Evolutionary conservation across 2,329 filamentous ascomycete species (phyloP).

Genomic region (Neofusicoccum sp.): DNA sequence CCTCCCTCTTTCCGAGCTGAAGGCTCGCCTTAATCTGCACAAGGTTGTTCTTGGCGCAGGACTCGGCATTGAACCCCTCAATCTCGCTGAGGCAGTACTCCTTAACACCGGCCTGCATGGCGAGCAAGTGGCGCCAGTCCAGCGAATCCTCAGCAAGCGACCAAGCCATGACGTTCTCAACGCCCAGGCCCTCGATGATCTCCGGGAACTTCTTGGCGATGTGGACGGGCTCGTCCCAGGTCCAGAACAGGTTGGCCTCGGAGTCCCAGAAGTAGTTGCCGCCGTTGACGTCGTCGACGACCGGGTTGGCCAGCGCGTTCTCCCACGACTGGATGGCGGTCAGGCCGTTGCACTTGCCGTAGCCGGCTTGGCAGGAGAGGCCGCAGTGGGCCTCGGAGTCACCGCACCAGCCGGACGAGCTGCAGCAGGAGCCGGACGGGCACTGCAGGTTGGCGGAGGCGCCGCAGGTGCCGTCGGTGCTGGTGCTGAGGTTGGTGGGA

Average conservation of each 20-base stretch:
- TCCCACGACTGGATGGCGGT: constrained; percentile 55
- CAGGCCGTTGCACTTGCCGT: constrained; percentile 44
- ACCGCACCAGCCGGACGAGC: constrained; percentile 38
- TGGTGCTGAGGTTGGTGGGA: constrained; percentile 8
- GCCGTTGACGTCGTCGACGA: constrained; percentile 60
- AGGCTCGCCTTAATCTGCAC: background rate
- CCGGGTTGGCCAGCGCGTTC: constrained; percentile 55
- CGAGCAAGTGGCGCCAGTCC: constrained; percentile 29
- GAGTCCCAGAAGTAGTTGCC: constrained; percentile 71
- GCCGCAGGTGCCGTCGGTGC: constrained; percentile 37
- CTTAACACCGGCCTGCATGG: constrained; percentile 13
- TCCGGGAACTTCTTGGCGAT: constrained; percentile 64
- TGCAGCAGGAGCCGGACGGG: constrained; percentile 33
- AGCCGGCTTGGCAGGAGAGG: constrained; percentile 37
- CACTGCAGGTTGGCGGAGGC: constrained; percentile 33
- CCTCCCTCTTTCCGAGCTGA: too few species aligned
- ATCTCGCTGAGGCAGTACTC: background rate
- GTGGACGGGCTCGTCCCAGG: constrained; percentile 67
- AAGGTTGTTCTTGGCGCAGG: background rate
- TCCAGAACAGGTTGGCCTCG: constrained; percentile 67
- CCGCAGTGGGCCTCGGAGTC: constrained; percentile 31
- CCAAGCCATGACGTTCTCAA: constrained; percentile 78
- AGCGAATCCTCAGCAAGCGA: constrained; percentile 68
- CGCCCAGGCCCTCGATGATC: constrained; percentile 57
- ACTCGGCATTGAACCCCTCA: background rate